These are phyloP conservation scores for Populus nigra DNA, from an alignment of 345 rosid genomes.

Conservation along the genomic window DNA sequence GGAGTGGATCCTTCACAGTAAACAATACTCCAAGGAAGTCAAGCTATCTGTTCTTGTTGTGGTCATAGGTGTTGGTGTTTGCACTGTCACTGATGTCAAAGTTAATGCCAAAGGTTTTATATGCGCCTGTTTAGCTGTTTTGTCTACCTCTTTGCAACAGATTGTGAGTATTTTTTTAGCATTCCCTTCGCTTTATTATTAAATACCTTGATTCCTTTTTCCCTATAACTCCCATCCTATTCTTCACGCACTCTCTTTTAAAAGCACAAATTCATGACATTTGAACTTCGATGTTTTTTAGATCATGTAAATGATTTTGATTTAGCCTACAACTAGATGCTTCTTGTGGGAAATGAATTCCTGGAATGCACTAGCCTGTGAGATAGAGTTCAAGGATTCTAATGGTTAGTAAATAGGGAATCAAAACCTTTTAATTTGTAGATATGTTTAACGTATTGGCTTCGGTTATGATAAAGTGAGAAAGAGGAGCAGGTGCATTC, in stretches of 20 bases:
- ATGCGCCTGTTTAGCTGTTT: slow-evolving; percentile 80
- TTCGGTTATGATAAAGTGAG: not conserved
- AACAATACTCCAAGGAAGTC: slow-evolving; percentile 73
- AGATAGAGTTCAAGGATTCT: not conserved
- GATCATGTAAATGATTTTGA: not conserved
- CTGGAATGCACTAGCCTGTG: not conserved
- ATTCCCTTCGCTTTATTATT: not conserved
- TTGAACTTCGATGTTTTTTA: too few relatives aligned
- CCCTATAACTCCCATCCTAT: too few relatives aligned
- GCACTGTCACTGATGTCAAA: slow-evolving; percentile 93
- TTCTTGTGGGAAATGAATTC: not conserved
- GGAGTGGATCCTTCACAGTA: slow-evolving; percentile 92
- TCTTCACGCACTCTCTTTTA: too few relatives aligned
- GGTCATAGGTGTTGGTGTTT: slow-evolving; percentile 85
- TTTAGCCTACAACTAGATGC: not conserved
- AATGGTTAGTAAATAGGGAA: not conserved
- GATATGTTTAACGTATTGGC: not conserved
- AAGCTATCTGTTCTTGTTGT: slow-evolving; percentile 78
- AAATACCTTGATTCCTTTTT: too few relatives aligned
- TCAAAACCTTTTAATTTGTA: not conserved
- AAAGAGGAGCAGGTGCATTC: not conserved
- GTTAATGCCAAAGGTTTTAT: slow-evolving; percentile 89
- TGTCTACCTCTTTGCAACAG: slow-evolving; percentile 88
- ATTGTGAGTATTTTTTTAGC: slow-evolving; percentile 55
- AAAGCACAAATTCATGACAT: not conserved